Conservation (phyloP, 192 early-diverging fungal genomes). For the Backusella sp. region DNA sequence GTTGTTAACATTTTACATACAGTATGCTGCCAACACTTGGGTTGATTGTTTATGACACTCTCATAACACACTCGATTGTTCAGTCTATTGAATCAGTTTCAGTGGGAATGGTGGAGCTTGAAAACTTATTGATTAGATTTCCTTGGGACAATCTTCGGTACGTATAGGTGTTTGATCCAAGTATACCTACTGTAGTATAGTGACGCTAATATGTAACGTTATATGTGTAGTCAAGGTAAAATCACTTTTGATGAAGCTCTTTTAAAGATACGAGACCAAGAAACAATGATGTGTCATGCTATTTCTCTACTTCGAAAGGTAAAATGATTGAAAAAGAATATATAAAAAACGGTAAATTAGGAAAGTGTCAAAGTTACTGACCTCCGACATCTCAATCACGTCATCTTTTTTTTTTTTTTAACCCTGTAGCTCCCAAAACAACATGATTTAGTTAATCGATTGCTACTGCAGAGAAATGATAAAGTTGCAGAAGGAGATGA, state of each 20-base stretch:
- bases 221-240: slow-evolving; percentile 24
- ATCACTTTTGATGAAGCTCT: slow-evolving; percentile 37
- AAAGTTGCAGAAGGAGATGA: slow-evolving; percentile 49
- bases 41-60: slow-evolving; percentile 72
- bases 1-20: background rate
- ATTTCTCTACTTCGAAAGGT: slow-evolving; percentile 59
- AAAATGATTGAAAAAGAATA: background rate
- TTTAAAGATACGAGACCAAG: slow-evolving; percentile 38
- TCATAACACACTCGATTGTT: slow-evolving; percentile 59
- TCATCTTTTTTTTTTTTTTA: background rate
- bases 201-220: background rate
- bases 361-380: background rate
- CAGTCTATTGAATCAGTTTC: slow-evolving; percentile 43
- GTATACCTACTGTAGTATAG: background rate
- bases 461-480: slow-evolving; percentile 44
- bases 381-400: background rate
- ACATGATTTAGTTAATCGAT: slow-evolving; percentile 50
- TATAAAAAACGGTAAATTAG: background rate
- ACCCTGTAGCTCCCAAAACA: slow-evolving; percentile 57
- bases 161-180: background rate
- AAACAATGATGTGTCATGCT: slow-evolving; percentile 48
- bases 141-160: slow-evolving; percentile 49
- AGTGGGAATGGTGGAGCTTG: slow-evolving; percentile 34
- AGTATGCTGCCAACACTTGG: slow-evolving; percentile 73
- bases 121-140: slow-evolving; percentile 32